Evolutionary conservation across 1,284 basidiomycete genomes (phyloP).

Genomic region (Austroboletus olivaceoglutinosus): DNA sequence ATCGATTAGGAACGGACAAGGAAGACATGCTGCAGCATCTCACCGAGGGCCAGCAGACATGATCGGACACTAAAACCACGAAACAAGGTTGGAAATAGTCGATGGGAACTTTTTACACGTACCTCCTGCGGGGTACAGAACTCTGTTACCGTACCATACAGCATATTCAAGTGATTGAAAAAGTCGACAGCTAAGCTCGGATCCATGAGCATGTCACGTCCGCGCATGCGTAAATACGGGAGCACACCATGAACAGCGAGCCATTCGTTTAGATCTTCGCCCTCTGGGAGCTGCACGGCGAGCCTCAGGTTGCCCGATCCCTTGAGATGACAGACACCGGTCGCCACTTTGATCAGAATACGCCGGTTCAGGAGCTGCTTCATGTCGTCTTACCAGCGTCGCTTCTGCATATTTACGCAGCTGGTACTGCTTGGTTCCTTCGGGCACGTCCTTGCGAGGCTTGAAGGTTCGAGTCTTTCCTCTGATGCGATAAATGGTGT

Average conservation of each 20-base stretch:
- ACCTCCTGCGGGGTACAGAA: conserved; percentile 95
- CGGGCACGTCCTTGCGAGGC: conserved; percentile 91
- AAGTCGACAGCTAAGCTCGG: conserved; percentile 79
- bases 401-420: conserved; percentile 96
- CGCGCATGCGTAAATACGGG: neutral
- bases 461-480: conserved; percentile 96
- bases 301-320: conserved; percentile 91
- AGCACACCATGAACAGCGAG: conserved; percentile 89
- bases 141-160: conserved; percentile 94
- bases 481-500: conserved; percentile 37
- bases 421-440: conserved; percentile 97
- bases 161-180: conserved; percentile 95
- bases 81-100: conserved; percentile 11
- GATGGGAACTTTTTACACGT: conserved; percentile 17
- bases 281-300: conserved; percentile 90
- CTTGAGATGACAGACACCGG: conserved; percentile 43
- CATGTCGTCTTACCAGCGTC: conserved; percentile 66
- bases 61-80: conserved; percentile 75
- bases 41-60: conserved; percentile 98
- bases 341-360: conserved; percentile 8
- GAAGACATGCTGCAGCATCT: conserved; percentile 24
- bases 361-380: neutral
- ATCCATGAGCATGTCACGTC: neutral
- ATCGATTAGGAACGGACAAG: conserved; percentile 13
- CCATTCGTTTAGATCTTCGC: conserved; percentile 95